These are phyloP conservation scores for Closterium sp. DNA, from an alignment of 139 green algal genomes.

Conservation along the genomic window DNA sequence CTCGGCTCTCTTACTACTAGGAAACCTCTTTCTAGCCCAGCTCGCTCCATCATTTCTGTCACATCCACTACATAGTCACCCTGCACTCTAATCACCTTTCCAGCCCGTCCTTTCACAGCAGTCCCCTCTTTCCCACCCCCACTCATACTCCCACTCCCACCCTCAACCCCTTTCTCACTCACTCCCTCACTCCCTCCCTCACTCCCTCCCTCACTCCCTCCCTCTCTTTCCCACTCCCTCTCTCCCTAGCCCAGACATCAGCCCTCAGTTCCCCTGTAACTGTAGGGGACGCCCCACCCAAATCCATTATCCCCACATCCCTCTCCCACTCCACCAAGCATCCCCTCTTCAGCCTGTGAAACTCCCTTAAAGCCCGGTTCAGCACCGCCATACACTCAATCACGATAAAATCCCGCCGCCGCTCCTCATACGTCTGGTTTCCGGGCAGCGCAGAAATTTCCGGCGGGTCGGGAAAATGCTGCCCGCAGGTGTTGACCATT, in stretches of 20 bases:
- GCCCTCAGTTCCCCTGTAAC: background rate
- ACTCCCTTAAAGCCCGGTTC: constrained; percentile 31
- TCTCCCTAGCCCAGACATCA: background rate
- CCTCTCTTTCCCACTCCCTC: background rate
- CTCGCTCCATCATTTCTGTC: background rate
- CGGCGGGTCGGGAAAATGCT: constrained; percentile 35
- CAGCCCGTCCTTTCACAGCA: background rate
- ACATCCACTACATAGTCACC: constrained; percentile 1
- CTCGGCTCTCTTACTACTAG: background rate
- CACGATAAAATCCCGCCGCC: constrained; percentile 25
- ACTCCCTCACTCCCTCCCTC: too few relatives aligned
- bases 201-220: too few relatives aligned
- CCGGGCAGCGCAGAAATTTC: constrained; percentile 5
- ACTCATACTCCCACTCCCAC: background rate
- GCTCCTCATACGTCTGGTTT: background rate
- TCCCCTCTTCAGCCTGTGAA: constrained; percentile 16
- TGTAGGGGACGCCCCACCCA: background rate
- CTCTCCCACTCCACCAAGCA: constrained; percentile 16
- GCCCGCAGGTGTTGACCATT: constrained; percentile 20
- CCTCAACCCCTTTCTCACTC: too few relatives aligned
- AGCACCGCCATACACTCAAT: constrained; percentile 40
- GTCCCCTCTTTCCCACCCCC: background rate
- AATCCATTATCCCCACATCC: constrained; percentile 31
- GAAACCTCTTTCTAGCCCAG: background rate
- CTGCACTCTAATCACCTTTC: background rate